phyloP scores from a whole-genome alignment of 1,284 basidiomycete genomes.

The Moniliella sp. region DNA sequence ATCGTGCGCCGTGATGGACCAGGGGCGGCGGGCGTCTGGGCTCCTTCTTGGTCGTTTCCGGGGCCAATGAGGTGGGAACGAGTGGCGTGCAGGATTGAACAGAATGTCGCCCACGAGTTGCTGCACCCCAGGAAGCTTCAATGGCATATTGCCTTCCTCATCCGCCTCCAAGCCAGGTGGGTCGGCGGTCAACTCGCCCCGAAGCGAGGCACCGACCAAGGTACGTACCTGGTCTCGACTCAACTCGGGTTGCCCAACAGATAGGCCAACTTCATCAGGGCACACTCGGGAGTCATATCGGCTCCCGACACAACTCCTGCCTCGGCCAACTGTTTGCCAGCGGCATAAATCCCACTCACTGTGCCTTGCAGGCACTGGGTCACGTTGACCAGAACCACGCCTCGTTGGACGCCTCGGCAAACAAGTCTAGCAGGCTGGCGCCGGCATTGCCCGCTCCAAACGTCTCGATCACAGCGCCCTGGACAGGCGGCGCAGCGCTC shows the following conservation, averaged over 20 bases:
- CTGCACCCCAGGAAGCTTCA: not conserved
- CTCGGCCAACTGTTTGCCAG: conserved; percentile 51
- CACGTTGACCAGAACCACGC: conserved; percentile 69
- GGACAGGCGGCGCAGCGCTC: conserved; percentile 21
- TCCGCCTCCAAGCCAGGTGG: not conserved
- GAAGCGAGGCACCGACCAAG: conserved; percentile 55
- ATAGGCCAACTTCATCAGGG: conserved; percentile 66
- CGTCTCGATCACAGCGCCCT: conserved; percentile 54
- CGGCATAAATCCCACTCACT: conserved; percentile 45
- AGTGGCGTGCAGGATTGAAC: no score
- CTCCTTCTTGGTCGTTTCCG: no score
- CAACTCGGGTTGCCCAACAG: conserved; percentile 64
- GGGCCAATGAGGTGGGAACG: no score
- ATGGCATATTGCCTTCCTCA: no score
- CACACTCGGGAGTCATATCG: conserved; percentile 89
- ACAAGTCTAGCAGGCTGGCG: conserved; percentile 30
- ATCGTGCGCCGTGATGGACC: not conserved
- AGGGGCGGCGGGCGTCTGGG: not conserved
- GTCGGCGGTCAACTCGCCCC: conserved; percentile 69
- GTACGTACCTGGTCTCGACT: conserved; percentile 48
- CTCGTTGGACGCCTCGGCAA: conserved; percentile 56
- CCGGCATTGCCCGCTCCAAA: conserved; percentile 55
- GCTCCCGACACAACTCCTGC: conserved; percentile 31
- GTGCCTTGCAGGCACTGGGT: conserved; percentile 55
- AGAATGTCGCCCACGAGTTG: not conserved